Base-by-base conservation (phyloP, 1,139 yeast genomes). In the Yamadazyma jaroonii region DNA sequence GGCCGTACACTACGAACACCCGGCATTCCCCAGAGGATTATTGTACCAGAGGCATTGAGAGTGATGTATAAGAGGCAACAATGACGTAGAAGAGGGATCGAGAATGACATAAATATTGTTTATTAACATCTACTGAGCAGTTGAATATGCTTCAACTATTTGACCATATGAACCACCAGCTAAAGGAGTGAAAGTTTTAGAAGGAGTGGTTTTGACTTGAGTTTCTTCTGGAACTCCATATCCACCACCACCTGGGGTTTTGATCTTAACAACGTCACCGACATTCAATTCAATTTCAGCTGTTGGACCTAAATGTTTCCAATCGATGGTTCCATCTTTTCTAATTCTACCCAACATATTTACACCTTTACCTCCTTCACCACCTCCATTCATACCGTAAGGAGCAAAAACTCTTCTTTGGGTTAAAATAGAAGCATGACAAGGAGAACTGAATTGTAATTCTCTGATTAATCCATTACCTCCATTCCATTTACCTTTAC, bases 211-310 rank as follows among this genome's bases (percentile, higher is more conserved):
- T 9, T 12, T 14, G 2, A 29, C 21, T 8, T 25, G 9, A 6
- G 31, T 31, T 13, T 27, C 36, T 3, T 32, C 36, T 3, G 39
- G 33, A 8, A 23, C 23, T 11, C 81, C 81, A 48, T 59, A 74
- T 1, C 77, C 81, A 15, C 79, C 81, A 25, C 79, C 81, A 31
- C 81, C 80, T 2, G 81, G 80, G 0, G 80, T 75, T 43, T 57
- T 59, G 11, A 73, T 64, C 31, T 62, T 56, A 25, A 74, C 46
- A 26, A 72, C 56, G 43, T 74, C 79, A 9, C 78, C 78, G 9
- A 44, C 48, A 21, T 43, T 46, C 9, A 56, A 39, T 14, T 52
- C 56, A 20, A 53, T 50, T 36, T 53, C 56, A 3, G 58, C 57
- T 12, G 51, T 41, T 1, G 58, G 48, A 5, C 54, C 52, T 14